Conservation (phyloP, 2,329 filamentous ascomycete genomes). For the Camillea tinctor region DNA sequence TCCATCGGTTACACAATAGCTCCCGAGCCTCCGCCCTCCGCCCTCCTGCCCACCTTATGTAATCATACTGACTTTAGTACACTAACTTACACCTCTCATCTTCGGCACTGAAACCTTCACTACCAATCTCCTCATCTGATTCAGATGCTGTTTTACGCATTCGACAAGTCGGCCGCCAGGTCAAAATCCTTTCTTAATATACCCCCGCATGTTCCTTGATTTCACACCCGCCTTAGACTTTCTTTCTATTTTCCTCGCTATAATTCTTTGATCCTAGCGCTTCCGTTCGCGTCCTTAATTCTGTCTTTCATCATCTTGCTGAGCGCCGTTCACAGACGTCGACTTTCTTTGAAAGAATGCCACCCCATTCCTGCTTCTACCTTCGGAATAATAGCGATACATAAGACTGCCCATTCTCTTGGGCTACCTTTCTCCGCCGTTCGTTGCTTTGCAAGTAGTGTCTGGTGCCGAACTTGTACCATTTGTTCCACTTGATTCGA, state of each 20-base stretch:
- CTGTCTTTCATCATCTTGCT: constrained; percentile 2
- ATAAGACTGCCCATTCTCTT: constrained; percentile 19
- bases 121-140: background rate
- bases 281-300: background rate
- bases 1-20: background rate
- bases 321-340: constrained; percentile 19
- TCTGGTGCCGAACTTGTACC: background rate
- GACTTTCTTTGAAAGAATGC: constrained; percentile 29
- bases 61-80: background rate
- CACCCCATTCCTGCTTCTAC: constrained; percentile 23
- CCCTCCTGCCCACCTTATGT: background rate
- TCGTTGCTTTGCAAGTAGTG: background rate
- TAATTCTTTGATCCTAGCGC: constrained; percentile 12
- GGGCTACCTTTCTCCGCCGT: background rate
- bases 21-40: background rate
- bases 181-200: constrained; percentile 17
- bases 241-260: background rate
- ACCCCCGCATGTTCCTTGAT: constrained; percentile 12
- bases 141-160: constrained; percentile 14
- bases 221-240: constrained; percentile 1
- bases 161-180: constrained; percentile 9
- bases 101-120: constrained; percentile 1
- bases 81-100: background rate
- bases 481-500: background rate
- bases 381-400: constrained; percentile 23